phyloP scores from a whole-genome alignment of 176 grass and related monocot species.

The Elymus sibiricus region DNA sequence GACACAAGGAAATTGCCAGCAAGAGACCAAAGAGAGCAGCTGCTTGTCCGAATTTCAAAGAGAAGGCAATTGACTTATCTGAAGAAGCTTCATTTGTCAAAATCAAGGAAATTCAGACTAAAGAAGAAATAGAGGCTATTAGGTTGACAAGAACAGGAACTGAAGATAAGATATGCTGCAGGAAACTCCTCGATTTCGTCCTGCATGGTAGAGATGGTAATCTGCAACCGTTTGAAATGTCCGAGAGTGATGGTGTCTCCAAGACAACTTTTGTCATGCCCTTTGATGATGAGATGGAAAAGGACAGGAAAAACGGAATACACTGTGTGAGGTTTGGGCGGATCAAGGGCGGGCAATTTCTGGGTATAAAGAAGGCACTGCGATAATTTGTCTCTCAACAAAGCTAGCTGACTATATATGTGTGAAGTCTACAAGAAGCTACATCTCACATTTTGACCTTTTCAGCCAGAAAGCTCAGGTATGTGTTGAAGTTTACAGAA shows the following conservation, averaged over 20 bases:
- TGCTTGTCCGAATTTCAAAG: conserved; percentile 71
- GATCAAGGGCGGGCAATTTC: conserved; percentile 51
- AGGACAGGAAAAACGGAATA: conserved; percentile 66
- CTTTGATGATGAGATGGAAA: conserved; percentile 75
- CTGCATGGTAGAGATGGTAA: conserved; percentile 71
- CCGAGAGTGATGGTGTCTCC: conserved; percentile 61
- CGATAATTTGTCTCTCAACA: conserved; percentile 75
- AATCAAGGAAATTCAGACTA: conserved; percentile 45
- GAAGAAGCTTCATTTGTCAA: conserved; percentile 52
- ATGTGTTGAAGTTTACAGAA: conserved; percentile 78
- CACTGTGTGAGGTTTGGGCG: conserved; percentile 82
- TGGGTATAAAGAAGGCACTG: conserved; percentile 85
- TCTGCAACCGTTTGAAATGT: conserved; percentile 93
- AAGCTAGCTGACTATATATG: conserved; percentile 91
- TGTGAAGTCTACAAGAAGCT: conserved; percentile 70
- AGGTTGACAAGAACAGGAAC: conserved; percentile 65
- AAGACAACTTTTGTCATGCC: conserved; percentile 86
- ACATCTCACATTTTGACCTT: conserved; percentile 75
- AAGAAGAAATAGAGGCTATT: conserved; percentile 79
- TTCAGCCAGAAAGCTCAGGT: conserved; percentile 72
- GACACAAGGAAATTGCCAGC: conserved; percentile 23
- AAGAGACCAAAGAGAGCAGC: conserved; percentile 71
- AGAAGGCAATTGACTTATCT: conserved; percentile 59
- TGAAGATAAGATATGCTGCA: conserved; percentile 53
- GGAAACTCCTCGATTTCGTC: conserved; percentile 80